phyloP scores from a whole-genome alignment of 2,329 filamentous ascomycete species.

The Colletotrichum cuscutae region DNA sequence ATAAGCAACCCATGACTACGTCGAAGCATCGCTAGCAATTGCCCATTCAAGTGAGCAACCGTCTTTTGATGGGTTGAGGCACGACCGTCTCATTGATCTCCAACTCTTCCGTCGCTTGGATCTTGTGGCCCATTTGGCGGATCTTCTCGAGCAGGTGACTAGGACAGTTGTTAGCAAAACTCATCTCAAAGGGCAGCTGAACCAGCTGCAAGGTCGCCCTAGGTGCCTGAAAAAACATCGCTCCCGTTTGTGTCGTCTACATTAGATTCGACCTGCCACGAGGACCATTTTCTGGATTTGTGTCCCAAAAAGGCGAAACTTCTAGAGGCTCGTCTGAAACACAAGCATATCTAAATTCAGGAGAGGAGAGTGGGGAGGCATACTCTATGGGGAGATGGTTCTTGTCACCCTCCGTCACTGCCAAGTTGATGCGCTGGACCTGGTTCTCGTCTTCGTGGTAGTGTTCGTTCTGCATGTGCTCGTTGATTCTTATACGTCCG shows the following conservation, averaged over 20 bases:
- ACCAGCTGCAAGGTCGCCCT: background rate
- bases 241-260: slow-evolving; percentile 4
- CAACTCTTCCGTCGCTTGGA: slow-evolving; percentile 44
- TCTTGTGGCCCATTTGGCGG: slow-evolving; percentile 55
- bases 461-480: slow-evolving; percentile 67
- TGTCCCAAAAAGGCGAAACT: slow-evolving; percentile 29
- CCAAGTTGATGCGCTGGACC: slow-evolving; percentile 60
- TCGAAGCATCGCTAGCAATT: background rate
- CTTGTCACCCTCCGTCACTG: slow-evolving; percentile 65
- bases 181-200: slow-evolving; percentile 39
- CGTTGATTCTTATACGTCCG: slow-evolving; percentile 65
- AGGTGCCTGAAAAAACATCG: background rate
- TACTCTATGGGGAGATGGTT: slow-evolving; percentile 69
- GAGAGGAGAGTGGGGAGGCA: slow-evolving; percentile 49
- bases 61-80: slow-evolving; percentile 58
- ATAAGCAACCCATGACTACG: background rate
- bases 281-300: background rate
- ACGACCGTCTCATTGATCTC: slow-evolving; percentile 45
- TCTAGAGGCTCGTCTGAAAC: slow-evolving; percentile 20
- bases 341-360: slow-evolving; percentile 42
- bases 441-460: slow-evolving; percentile 59
- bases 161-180: slow-evolving; percentile 42
- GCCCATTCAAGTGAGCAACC: slow-evolving; percentile 49
- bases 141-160: slow-evolving; percentile 69
- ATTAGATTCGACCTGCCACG: slow-evolving; percentile 12